Percentiles rank a stretch among this genome's conserved stretches.
Conservation (phyloP, 805 yeast species). For the Schwanniomyces sp. region DNA sequence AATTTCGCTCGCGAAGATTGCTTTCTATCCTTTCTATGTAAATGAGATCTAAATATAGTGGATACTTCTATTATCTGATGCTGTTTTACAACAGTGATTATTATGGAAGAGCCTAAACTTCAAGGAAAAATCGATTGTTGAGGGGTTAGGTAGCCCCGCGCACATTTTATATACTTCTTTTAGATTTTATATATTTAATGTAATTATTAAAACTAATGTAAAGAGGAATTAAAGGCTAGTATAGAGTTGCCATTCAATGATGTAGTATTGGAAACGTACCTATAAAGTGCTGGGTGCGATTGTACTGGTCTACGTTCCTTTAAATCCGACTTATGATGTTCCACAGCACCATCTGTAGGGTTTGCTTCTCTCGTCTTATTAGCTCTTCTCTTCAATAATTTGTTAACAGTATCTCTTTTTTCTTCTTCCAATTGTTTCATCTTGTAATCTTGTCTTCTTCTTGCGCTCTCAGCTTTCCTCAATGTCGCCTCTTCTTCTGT, state of each 20-base stretch:
- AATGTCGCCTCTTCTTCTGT: slow-evolving; percentile 84
- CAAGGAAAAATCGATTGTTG: not conserved
- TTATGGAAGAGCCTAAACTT: not conserved
- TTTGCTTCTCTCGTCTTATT: slow-evolving; percentile 55
- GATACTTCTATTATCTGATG: not conserved
- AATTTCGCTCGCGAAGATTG: not conserved
- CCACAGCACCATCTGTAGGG: slow-evolving; percentile 26
- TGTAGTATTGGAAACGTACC: slow-evolving; percentile 9
- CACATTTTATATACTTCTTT: not conserved
- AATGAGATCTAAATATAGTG: not conserved
- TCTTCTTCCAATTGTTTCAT: slow-evolving; percentile 87
- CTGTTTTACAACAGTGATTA: not conserved
- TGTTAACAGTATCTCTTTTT: slow-evolving; percentile 87
- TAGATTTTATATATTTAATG: not conserved
- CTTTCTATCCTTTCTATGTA: not conserved
- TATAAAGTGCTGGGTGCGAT: slow-evolving; percentile 43
- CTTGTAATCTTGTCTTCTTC: slow-evolving; percentile 82
- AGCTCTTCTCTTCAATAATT: slow-evolving; percentile 81
- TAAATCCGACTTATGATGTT: slow-evolving; percentile 12
- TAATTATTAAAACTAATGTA: not conserved
- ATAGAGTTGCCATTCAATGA: slow-evolving; percentile 15
- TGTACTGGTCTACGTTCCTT: slow-evolving; percentile 45
- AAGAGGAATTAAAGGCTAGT: slow-evolving; percentile 3
- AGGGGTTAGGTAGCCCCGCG: not conserved
- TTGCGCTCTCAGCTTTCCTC: slow-evolving; percentile 81